Evolutionary conservation across 208 protist genomes (phyloP).

Genomic region (Blechomonas ayalai): DNA sequence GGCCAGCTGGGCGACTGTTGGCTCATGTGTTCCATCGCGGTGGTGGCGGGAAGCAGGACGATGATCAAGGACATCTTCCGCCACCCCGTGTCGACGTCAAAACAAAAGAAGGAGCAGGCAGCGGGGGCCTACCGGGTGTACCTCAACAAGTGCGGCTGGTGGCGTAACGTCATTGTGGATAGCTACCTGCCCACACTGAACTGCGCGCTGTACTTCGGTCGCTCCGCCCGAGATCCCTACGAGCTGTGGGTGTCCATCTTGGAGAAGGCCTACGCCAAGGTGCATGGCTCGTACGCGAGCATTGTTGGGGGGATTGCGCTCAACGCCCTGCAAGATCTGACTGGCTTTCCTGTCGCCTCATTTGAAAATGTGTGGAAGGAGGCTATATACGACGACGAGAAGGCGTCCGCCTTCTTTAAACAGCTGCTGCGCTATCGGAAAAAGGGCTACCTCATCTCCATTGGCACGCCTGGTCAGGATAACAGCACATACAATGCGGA

Average conservation of each 20-base stretch:
- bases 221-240: slow-evolving; percentile 36
- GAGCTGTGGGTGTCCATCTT: slow-evolving; percentile 70
- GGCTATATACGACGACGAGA: slow-evolving; percentile 20
- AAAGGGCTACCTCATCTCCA: slow-evolving; percentile 45
- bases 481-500: slow-evolving; percentile 17
- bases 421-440: slow-evolving; percentile 27
- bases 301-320: slow-evolving; percentile 48
- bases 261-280: slow-evolving; percentile 86
- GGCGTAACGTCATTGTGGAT: slow-evolving; percentile 59
- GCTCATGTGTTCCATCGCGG: slow-evolving; percentile 45
- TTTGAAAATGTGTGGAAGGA: slow-evolving; percentile 38
- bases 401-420: slow-evolving; percentile 33
- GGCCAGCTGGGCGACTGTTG: slow-evolving; percentile 63
- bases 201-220: slow-evolving; percentile 33
- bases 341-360: slow-evolving; percentile 37
- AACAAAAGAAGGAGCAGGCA: slow-evolving; percentile 29
- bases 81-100: slow-evolving; percentile 27
- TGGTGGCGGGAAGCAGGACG: slow-evolving; percentile 28
- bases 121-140: slow-evolving; percentile 43
- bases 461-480: slow-evolving; percentile 34
- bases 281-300: slow-evolving; percentile 62
- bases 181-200: slow-evolving; percentile 46
- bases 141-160: slow-evolving; percentile 59
- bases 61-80: slow-evolving; percentile 36
- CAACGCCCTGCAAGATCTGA: slow-evolving; percentile 61